Base-by-base conservation (phyloP, 768 basidiomycete species). In the Porpolomopsis calyptriformis region DNA sequence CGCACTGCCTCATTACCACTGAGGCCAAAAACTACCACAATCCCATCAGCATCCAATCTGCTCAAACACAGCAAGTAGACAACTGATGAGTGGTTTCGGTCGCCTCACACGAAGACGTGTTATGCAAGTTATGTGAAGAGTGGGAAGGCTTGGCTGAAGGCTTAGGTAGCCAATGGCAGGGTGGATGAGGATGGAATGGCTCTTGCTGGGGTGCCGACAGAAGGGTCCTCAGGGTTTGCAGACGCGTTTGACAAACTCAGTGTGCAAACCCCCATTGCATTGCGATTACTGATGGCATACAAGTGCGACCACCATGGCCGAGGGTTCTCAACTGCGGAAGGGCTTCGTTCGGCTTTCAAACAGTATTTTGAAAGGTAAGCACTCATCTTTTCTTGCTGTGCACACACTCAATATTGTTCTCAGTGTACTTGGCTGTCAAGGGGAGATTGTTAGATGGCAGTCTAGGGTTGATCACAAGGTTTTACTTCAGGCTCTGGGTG, bases 91-190 rank as follows among this genome's bases (percentile, higher is more conserved):
- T 56, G 55, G 55, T 54, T 49, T 48, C 48, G 50, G 45, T 49
- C 53, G 2, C n/a, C 40, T 18, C 34, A 46, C 3, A 56, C 55
- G 18, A 52, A 44, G 31, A 46, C 47, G 12, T 50, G 49, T 8
- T 56, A 56, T 27, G 51, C 44, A 4, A 56, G 50, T 24, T 56
- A 56, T 27, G 53, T 56, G 37, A 54, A 56, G 31, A 45, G 34
- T 40, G 53, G 53, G n/a, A 54, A 52, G 26, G 31, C 12, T 9
- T 47, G 48, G 48, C 25, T 55, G 18, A 35, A 44, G 14, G 36
- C 39, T 2, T 48, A 51, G 38, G 38, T 24, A 20, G 38, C 18
- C 12, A 20, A 40, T 12, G 38, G 19, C 12, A 4, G 19, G 12
- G n/a, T 40, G 18, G 38, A 20, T 40, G 38, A 19, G 12, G 38